Base-by-base conservation (phyloP, 345 rosid genomes). In the Combretum micranthum region DNA sequence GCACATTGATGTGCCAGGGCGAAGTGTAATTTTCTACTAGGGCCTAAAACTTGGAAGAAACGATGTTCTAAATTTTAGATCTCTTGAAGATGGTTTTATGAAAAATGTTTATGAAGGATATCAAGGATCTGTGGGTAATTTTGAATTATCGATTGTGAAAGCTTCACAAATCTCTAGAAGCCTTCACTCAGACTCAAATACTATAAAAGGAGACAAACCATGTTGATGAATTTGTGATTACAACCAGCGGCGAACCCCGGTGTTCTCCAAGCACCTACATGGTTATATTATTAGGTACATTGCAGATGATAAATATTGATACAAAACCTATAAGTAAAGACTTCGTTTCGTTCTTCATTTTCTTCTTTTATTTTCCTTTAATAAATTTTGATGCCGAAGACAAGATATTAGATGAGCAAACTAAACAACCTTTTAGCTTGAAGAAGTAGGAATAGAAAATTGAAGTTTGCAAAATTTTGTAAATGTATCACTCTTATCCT, bases 181-280 rank as follows among this genome's bases (percentile, higher is more conserved):
- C 54, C 67, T 58, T 59, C 64, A 53, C 56, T 46, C 42, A 21
- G 66, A 66, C 37, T 53, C 59, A 25, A 64, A 39, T 59, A 75
- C 56, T 59, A 62, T 59, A 62, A 75, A 77, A 64, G 62, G 56
- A 60, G 53, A 54, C 18, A 73, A 55, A 69, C 69, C 77, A 54
- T 69, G 75, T 62, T 77, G 85, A 81, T 77, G 71, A 65, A 68
- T 44, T 6, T 5, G 39, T 32, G 78, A 79, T 64, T 67, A 72
- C 73, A 42, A 73, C 45, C 78, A 53, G 7, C 66, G 15, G 15
- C 68, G 66, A 60, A 63, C n/a, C 46, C 81, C 75, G 5, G 64
- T 77, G 22, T 71, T 70, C 69, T 76, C 78, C 13, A 56, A 62
- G 55, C 82, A 76, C 56, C 60, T 67, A 55, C 85, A 80, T 0